phyloP scores from a whole-genome alignment of 352 stramenopile species.

The Phytophthora aleatoria region DNA sequence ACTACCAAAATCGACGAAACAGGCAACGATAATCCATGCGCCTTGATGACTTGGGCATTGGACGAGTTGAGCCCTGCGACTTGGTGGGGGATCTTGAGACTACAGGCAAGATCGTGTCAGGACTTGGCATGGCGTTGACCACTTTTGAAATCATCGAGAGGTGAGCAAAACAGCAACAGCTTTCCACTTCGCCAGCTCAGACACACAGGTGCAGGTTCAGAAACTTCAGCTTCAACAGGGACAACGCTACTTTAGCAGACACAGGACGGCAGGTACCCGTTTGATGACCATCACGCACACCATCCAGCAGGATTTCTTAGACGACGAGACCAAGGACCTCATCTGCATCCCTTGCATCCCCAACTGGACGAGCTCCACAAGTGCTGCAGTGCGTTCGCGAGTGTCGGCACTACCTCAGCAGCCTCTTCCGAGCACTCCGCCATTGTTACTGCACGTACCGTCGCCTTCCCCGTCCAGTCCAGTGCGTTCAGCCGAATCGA shows the following conservation, averaged over 20 bases:
- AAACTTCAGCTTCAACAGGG: neutral
- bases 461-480: neutral
- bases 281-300: slow-evolving; percentile 46
- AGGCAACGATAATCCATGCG: neutral
- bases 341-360: slow-evolving; percentile 35
- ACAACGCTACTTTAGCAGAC: neutral
- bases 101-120: slow-evolving; percentile 13
- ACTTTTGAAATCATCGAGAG: slow-evolving; percentile 23
- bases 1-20: slow-evolving; percentile 14
- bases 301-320: slow-evolving; percentile 43
- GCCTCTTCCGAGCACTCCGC: neutral
- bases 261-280: slow-evolving; percentile 4
- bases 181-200: neutral
- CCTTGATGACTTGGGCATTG: neutral
- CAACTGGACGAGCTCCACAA: slow-evolving; percentile 2
- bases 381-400: neutral
- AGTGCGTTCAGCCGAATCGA: slow-evolving; percentile 15
- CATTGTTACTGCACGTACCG: neutral
- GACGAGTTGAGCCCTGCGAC: neutral
- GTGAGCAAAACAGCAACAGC: neutral
- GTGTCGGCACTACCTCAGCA: neutral
- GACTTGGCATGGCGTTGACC: slow-evolving; percentile 4
- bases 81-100: slow-evolving; percentile 1
- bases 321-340: slow-evolving; percentile 39
- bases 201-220: neutral